These are phyloP conservation scores for Phytopythium boreale DNA, from an alignment of 352 stramenopile genomes.

Conservation along the genomic window DNA sequence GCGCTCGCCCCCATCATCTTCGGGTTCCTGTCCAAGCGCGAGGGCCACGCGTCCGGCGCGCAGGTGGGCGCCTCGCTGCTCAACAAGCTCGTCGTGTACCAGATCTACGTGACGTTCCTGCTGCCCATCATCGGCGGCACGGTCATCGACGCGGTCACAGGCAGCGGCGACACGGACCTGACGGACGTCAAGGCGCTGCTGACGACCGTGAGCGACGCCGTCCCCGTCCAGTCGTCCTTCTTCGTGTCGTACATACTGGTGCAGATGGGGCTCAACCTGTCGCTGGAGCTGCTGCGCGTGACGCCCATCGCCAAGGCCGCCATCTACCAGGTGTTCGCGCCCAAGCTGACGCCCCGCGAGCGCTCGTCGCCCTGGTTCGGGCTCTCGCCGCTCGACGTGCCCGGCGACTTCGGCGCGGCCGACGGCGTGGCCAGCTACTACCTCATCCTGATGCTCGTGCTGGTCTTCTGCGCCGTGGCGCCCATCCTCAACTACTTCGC, in stretches of 20 bases:
- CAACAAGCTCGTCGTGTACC: conserved; percentile 81
- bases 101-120: conserved; percentile 80
- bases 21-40: conserved; percentile 71
- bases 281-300: conserved; percentile 66
- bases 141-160: conserved; percentile 67
- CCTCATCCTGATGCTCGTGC: conserved; percentile 67
- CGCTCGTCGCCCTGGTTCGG: conserved; percentile 68
- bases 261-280: conserved; percentile 66
- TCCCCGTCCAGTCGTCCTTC: conserved; percentile 76
- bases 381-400: conserved; percentile 49
- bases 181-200: conserved; percentile 45
- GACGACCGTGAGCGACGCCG: conserved; percentile 49
- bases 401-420: conserved; percentile 55
- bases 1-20: conserved; percentile 83
- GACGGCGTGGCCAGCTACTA: conserved; percentile 69
- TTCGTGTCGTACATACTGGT: conserved; percentile 83
- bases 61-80: conserved; percentile 68
- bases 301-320: conserved; percentile 67
- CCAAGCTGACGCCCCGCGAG: conserved; percentile 79
- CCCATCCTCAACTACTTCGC: conserved; percentile 83
- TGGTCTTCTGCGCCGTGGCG: conserved; percentile 73
- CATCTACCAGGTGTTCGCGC: conserved; percentile 75
- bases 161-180: conserved; percentile 39
- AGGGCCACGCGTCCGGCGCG: conserved; percentile 67
- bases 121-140: conserved; percentile 84